These are phyloP conservation scores for Parachaetomium inaequale DNA, from an alignment of 495 filamentous ascomycete species.

Conservation along the genomic window DNA sequence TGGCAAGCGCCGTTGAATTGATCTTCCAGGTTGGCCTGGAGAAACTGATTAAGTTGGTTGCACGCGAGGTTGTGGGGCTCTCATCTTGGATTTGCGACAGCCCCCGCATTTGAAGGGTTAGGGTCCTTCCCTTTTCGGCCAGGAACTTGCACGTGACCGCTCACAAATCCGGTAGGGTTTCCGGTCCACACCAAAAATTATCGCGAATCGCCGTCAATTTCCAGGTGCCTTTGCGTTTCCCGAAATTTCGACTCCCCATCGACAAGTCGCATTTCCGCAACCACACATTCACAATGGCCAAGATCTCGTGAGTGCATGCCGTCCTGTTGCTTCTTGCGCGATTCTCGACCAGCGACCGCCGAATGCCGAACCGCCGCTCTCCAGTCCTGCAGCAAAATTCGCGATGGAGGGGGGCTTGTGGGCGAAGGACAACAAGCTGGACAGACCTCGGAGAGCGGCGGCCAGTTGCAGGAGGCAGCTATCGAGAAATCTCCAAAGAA, in stretches of 20 bases:
- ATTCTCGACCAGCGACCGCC: constrained; percentile 8
- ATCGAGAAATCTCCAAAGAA: background rate
- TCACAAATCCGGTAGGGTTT: constrained; percentile 36
- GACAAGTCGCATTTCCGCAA: constrained; percentile 36
- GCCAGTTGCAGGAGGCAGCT: background rate
- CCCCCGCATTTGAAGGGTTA: constrained; percentile 13
- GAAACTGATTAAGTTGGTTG: no score
- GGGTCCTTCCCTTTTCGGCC: background rate
- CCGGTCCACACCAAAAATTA: constrained; percentile 41
- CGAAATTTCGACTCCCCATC: constrained; percentile 38
- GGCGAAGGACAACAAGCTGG: background rate
- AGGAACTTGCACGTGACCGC: constrained; percentile 26
- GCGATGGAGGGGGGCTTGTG: constrained; percentile 13
- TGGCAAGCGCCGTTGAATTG: no score
- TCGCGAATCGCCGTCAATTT: constrained; percentile 33
- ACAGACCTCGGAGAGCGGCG: constrained; percentile 1
- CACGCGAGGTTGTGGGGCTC: background rate
- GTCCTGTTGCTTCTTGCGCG: constrained; percentile 1
- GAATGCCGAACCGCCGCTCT: constrained; percentile 10
- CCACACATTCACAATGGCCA: constrained; percentile 48
- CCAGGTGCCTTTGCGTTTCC: constrained; percentile 25
- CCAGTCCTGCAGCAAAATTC: background rate
- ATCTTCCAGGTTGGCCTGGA: no score
- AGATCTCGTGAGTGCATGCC: constrained; percentile 44
- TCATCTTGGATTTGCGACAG: background rate